Percentiles rank a stretch among this genome's conserved stretches.
phyloP scores from a whole-genome alignment of 495 filamentous ascomycete species.

The Aspergillus saccharolyticus region DNA sequence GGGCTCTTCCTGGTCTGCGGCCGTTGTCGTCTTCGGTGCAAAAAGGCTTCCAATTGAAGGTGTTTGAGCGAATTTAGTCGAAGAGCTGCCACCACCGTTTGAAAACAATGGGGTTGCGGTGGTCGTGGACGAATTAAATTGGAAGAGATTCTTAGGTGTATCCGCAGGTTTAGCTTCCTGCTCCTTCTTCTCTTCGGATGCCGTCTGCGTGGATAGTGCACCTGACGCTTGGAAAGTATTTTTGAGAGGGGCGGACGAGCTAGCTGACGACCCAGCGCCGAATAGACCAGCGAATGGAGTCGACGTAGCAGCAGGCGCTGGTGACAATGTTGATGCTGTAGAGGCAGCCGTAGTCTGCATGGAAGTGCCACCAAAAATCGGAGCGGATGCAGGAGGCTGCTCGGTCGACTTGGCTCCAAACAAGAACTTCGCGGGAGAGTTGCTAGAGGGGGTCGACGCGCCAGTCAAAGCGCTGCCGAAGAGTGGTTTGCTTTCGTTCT shows the following conservation, averaged over 20 bases:
- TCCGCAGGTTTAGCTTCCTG: constrained; percentile 15
- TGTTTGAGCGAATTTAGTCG: constrained; percentile 18
- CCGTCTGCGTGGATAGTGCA: constrained; percentile 8
- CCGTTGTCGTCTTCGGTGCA: constrained; percentile 19
- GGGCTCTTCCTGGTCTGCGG: constrained; percentile 18
- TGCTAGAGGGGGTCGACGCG: constrained; percentile 11
- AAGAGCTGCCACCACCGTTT: constrained; percentile 6
- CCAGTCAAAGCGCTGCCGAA: constrained; percentile 13
- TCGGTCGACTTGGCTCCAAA: constrained; percentile 20
- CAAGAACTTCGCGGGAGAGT: constrained; percentile 20
- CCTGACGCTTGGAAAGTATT: constrained; percentile 23
- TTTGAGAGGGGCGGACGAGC: constrained; percentile 13
- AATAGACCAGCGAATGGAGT: constrained; percentile 18
- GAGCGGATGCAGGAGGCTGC: constrained; percentile 13
- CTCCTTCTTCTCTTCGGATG: constrained; percentile 12
- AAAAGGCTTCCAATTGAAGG: constrained; percentile 20
- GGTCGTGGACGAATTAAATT: constrained; percentile 11
- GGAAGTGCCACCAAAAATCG: constrained; percentile 23
- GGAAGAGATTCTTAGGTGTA: constrained; percentile 10
- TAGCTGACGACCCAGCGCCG: constrained; percentile 15
- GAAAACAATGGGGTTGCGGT: constrained; percentile 18
- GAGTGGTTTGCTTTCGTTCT: neutral
- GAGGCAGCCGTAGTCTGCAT: constrained; percentile 16
- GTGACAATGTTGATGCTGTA: constrained; percentile 7
- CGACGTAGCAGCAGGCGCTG: constrained; percentile 9